A percentile compares a stretch with the other conserved stretches of the same genome.
These are phyloP conservation scores for Penstemon eatonii DNA, from an alignment of 257 asterid species.

Conservation along the genomic window DNA sequence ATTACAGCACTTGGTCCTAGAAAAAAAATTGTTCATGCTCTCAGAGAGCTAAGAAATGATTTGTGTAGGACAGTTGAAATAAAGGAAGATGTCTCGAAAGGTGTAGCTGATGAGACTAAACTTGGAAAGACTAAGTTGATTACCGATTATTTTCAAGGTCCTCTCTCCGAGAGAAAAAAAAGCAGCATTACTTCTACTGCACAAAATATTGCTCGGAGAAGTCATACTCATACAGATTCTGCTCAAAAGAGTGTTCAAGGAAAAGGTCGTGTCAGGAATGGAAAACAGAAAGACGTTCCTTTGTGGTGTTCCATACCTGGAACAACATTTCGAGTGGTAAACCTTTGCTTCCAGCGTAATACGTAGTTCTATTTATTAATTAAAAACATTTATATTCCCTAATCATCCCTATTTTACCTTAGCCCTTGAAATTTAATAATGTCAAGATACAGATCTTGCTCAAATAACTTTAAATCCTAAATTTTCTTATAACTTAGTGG, in stretches of 20 bases:
- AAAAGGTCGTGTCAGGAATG: conserved; percentile 43
- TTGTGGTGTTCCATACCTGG: conserved; percentile 88
- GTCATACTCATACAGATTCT: conserved; percentile 33
- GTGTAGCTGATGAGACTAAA: conserved; percentile 44
- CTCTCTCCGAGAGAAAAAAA: conserved; percentile 43
- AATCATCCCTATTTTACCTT: not conserved
- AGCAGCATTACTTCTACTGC: conserved; percentile 28
- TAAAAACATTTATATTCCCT: not conserved
- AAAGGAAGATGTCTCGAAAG: conserved; percentile 37
- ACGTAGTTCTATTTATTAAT: conserved; percentile 2
- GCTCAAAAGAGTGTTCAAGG: conserved; percentile 35
- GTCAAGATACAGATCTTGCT: not conserved
- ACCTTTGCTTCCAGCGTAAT: conserved; percentile 12
- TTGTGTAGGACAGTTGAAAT: conserved; percentile 38
- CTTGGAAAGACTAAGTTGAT: conserved; percentile 61
- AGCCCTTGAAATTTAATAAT: not conserved
- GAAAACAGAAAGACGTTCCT: conserved; percentile 69
- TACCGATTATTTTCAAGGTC: conserved; percentile 74
- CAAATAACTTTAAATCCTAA: not conserved
- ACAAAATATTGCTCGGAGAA: conserved; percentile 36
- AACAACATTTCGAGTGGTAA: conserved; percentile 88
- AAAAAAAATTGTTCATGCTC: conserved; percentile 69
- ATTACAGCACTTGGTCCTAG: conserved; percentile 89
- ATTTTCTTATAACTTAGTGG: not conserved
- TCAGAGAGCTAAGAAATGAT: conserved; percentile 52